Conservation (phyloP, 2,329 filamentous ascomycete genomes). For the Colletotrichum euphorbiae region DNA sequence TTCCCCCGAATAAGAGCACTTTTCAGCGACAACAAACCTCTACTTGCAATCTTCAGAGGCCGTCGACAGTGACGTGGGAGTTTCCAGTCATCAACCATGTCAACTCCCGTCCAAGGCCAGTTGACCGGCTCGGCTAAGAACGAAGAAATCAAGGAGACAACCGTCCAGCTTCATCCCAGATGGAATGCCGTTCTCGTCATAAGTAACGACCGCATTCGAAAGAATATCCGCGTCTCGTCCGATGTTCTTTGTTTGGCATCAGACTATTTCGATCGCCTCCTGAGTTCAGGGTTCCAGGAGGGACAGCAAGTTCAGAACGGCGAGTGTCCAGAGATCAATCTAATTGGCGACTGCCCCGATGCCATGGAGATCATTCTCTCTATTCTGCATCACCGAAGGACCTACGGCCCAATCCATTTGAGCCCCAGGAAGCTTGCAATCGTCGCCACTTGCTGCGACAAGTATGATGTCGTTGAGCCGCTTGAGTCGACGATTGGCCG, state of each 20-base stretch:
- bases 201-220: neutral
- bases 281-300: neutral
- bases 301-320: neutral
- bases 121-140: too few species aligned
- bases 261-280: neutral
- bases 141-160: too few species aligned
- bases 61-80: too few species aligned
- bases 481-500: neutral
- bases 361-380: conserved; percentile 15
- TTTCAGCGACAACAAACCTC: too few species aligned
- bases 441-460: neutral
- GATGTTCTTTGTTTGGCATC: conserved; percentile 4
- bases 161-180: too few species aligned
- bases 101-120: too few species aligned
- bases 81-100: too few species aligned
- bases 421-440: neutral
- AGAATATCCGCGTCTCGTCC: conserved; percentile 3
- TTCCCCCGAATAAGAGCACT: too few species aligned
- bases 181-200: neutral
- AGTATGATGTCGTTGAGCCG: neutral
- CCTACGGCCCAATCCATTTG: neutral
- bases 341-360: neutral
- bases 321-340: neutral
- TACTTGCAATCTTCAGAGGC: too few species aligned
- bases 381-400: neutral